Percentiles rank a stretch among this genome's conserved stretches.
Conservation (phyloP, 148 eudicot species). For the Camellia japonica region DNA sequence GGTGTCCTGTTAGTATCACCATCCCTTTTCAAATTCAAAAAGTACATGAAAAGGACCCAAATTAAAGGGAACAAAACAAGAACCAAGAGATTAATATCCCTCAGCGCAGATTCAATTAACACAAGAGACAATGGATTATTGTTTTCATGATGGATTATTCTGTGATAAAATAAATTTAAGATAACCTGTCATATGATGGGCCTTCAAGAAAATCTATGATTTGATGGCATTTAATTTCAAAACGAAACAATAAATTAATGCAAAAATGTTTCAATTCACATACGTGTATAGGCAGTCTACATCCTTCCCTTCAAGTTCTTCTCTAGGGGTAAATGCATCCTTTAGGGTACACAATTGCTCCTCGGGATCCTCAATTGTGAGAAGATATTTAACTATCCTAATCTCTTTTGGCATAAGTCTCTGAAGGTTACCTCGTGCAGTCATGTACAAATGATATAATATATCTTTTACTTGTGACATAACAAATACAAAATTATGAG, state of each 20-base stretch:
- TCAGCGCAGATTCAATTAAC: background rate
- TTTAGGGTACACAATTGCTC: slow-evolving; percentile 60
- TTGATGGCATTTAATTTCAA: slow-evolving; percentile 3
- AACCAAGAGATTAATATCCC: background rate
- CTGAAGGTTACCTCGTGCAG: slow-evolving; percentile 68
- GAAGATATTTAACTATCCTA: slow-evolving; percentile 75
- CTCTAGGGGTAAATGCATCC: slow-evolving; percentile 92
- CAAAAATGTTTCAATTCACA: slow-evolving; percentile 15
- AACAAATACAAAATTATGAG: background rate
- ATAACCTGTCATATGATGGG: background rate
- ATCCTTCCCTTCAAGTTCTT: slow-evolving; percentile 66
- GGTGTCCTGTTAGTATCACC: slow-evolving; percentile 69
- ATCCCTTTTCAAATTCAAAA: background rate
- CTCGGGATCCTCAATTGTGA: slow-evolving; percentile 79
- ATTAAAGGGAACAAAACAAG: background rate
- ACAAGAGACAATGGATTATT: background rate
- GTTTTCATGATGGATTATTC: background rate
- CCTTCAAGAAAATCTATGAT: background rate
- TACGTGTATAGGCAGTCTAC: slow-evolving; percentile 83
- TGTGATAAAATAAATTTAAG: too few species aligned
- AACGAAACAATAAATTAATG: background rate
- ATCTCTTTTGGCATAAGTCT: slow-evolving; percentile 80
- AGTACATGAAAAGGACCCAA: background rate
- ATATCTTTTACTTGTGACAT: slow-evolving; percentile 73
- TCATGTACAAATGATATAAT: slow-evolving; percentile 70